phyloP scores from a whole-genome alignment of 305 asterid genomes.

The Fraxinus greggii region DNA sequence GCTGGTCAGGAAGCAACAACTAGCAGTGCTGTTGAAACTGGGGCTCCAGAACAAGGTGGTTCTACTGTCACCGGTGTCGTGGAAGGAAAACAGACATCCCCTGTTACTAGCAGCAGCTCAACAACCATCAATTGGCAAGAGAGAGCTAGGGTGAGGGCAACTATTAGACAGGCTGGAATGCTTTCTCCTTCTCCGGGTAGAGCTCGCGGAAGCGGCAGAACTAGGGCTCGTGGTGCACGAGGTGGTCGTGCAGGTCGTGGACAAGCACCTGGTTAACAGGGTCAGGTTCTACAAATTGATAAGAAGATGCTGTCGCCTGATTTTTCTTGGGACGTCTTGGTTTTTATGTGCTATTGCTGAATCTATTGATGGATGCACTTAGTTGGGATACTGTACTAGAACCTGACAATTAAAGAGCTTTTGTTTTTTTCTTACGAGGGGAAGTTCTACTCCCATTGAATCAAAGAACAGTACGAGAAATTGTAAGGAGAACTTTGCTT shows the following conservation, averaged over 20 bases:
- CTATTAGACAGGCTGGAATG: constrained; percentile 52
- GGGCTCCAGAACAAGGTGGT: constrained; percentile 47
- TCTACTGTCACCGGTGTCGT: constrained; percentile 29
- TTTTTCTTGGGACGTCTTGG: background rate
- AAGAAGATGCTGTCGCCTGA: background rate
- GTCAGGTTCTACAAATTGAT: background rate
- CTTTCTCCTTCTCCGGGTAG: constrained; percentile 41
- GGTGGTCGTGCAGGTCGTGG: constrained; percentile 65
- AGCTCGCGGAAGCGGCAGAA: constrained; percentile 67
- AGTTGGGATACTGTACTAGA: background rate
- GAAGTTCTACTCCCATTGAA: background rate
- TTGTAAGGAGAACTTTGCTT: background rate
- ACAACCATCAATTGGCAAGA: constrained; percentile 65
- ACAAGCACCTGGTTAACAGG: constrained; percentile 44
- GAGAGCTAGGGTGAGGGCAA: constrained; percentile 62
- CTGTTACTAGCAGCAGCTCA: constrained; percentile 43
- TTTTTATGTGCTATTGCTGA: background rate
- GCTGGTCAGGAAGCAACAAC: constrained; percentile 38
- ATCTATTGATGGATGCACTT: background rate
- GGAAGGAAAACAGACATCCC: constrained; percentile 48
- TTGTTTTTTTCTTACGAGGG: background rate
- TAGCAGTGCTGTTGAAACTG: constrained; percentile 35
- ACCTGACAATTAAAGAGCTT: background rate
- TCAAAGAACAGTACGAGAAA: background rate
- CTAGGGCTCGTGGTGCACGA: constrained; percentile 61